These are phyloP conservation scores for Otatea glauca DNA, from an alignment of 176 grass and related monocot genomes.

Conservation along the genomic window DNA sequence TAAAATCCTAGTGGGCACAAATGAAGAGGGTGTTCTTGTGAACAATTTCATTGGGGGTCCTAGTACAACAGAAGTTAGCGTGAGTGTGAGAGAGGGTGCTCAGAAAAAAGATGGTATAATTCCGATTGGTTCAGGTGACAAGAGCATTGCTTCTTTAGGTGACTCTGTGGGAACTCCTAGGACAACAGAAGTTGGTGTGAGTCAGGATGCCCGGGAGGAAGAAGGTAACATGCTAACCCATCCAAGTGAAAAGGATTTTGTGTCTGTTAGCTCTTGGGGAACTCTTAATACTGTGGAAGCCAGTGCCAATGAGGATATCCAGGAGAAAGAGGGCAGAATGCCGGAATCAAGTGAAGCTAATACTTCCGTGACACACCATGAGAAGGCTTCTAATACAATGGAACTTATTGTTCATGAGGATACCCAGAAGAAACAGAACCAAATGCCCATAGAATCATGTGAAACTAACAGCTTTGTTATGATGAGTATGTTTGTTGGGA, in stretches of 20 bases:
- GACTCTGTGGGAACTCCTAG: conserved; percentile 15
- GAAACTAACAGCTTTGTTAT: conserved; percentile 2
- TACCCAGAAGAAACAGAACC: conserved; percentile 37
- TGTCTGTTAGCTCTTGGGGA: conserved; percentile 5
- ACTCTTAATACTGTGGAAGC: conserved; percentile 1
- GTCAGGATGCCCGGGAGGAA: conserved; percentile 27
- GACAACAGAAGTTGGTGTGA: conserved; percentile 16
- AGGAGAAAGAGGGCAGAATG: conserved; percentile 34
- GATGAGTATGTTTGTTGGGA: conserved; percentile 16
- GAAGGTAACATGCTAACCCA: conserved; percentile 18
- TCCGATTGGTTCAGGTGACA: conserved; percentile 32
- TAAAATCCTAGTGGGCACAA: conserved; percentile 17
- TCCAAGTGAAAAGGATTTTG: conserved; percentile 10
- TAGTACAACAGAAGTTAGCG: conserved; percentile 15
- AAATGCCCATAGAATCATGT: conserved; percentile 39
- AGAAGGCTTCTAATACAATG: conserved; percentile 26
- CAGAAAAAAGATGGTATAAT: conserved; percentile 35
- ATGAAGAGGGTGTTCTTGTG: background rate
- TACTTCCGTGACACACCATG: background rate
- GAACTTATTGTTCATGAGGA: conserved; percentile 14
- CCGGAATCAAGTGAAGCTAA: conserved; percentile 29
- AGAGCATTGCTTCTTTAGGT: conserved; percentile 37
- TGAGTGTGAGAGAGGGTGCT: conserved; percentile 5
- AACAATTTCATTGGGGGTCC: background rate
- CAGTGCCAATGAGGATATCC: conserved; percentile 28